Conservation (phyloP, 2,329 filamentous ascomycete species). For the Zopfia rhizophila region DNA sequence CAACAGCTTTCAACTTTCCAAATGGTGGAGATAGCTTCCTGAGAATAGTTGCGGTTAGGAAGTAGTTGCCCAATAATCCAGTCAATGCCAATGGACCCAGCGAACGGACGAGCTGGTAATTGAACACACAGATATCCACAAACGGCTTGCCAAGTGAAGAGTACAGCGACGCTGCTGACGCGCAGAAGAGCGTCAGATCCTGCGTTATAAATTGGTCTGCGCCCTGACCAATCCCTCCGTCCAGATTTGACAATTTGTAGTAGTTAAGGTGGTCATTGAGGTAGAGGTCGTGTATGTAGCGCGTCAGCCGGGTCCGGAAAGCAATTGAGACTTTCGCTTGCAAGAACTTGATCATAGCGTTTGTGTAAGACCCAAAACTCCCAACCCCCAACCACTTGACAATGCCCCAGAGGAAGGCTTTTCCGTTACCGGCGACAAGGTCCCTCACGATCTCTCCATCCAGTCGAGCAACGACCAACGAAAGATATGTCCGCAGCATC, state of each 20-base stretch:
- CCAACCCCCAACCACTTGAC: slow-evolving; percentile 96
- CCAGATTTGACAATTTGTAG: slow-evolving; percentile 92
- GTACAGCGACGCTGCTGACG: slow-evolving; percentile 89
- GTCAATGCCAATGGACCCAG: slow-evolving; percentile 88
- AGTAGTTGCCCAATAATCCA: slow-evolving; percentile 90
- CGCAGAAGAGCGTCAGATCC: slow-evolving; percentile 94
- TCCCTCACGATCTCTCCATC: slow-evolving; percentile 97
- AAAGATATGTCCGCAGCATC: slow-evolving; percentile 92
- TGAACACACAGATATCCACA: slow-evolving; percentile 97
- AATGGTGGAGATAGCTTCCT: slow-evolving; percentile 92
- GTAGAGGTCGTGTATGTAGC: slow-evolving; percentile 98
- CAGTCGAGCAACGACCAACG: slow-evolving; percentile 87
- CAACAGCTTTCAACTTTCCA: slow-evolving; percentile 94
- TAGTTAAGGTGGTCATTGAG: slow-evolving; percentile 95
- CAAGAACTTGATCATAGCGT: slow-evolving; percentile 98
- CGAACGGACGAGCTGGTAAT: slow-evolving; percentile 94
- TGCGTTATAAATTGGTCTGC: slow-evolving; percentile 98
- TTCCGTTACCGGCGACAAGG: slow-evolving; percentile 93
- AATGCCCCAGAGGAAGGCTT: slow-evolving; percentile 86
- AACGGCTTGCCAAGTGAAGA: slow-evolving; percentile 97
- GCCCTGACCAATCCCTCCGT: slow-evolving; percentile 90
- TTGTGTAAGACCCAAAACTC: slow-evolving; percentile 93
- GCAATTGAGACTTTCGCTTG: slow-evolving; percentile 98
- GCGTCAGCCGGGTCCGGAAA: slow-evolving; percentile 91
- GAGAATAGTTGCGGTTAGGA: slow-evolving; percentile 90